Evolutionary conservation across 768 basidiomycete genomes (phyloP), one percentile per base, ranked within the genome.

Genomic region (Cyclocybe aegerita): DNA sequence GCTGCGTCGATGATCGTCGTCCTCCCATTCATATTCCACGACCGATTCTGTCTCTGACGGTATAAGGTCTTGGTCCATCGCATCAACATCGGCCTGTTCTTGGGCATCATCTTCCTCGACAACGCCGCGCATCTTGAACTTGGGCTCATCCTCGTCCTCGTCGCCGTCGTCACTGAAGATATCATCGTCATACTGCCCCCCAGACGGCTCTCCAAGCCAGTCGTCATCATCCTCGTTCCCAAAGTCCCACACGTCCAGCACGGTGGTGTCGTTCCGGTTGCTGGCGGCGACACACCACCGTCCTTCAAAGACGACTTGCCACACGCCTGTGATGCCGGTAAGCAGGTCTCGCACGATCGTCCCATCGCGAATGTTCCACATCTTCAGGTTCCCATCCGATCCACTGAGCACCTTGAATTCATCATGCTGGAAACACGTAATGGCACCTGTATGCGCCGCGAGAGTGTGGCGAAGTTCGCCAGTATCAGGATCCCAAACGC

Each of bases 341-440:
- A 98, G 73, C 55, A 99, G 74, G 64, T 98, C 97, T 32, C 93
- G 79, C 9, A 93, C 85, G 35, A 91, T 85, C 0, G 80, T 78
- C 15, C 96, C 97, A 48, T 94, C 90, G 34, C 86, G 74, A 53
- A 96, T 79, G 65, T 98, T 90, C 97, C 97, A 99, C 86, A 98
- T 90, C 77, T 98, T 98, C 59, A 99, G 77, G 51, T 90, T 93
- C 11, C 97, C 97, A 59, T 98, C 97, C 10, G 89, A 91, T 9
- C 96, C 96, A 61, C 89, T 92, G 29, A 99, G 79, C 39, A 98
- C 92, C 65, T 97, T 98, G 76, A 91, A 93, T 65, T 98, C 95
- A 66, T 98, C 96, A 58, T 97, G 94, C 68, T 96, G 93, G 78
- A 98, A 98, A 71, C 96, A 99, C 12, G 97, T 98, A 58, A 99